phyloP scores from a whole-genome alignment of 352 stramenopile species.

The Pythium aristosporum region DNA sequence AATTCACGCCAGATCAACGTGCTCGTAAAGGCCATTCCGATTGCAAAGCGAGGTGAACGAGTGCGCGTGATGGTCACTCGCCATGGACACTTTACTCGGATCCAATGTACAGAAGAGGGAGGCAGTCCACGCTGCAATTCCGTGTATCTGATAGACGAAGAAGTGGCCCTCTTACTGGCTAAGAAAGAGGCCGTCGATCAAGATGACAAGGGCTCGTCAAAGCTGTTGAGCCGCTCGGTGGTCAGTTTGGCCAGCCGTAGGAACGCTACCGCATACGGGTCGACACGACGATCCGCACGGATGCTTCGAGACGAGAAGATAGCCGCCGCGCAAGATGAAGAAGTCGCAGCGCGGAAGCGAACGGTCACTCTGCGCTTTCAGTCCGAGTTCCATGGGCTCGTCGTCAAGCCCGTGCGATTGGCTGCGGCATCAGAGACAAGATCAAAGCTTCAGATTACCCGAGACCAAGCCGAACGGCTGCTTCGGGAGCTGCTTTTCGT shows the following conservation, averaged over 20 bases:
- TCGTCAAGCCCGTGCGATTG: constrained; percentile 38
- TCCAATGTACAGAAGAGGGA: constrained; percentile 36
- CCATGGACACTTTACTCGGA: constrained; percentile 52
- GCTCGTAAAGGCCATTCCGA: constrained; percentile 40
- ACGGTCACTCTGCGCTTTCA: constrained; percentile 41
- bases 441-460: constrained; percentile 22
- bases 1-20: constrained; percentile 54
- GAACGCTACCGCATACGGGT: neutral
- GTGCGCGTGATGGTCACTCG: constrained; percentile 53
- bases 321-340: neutral
- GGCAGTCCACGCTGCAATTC: constrained; percentile 41
- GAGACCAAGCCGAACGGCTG: constrained; percentile 45
- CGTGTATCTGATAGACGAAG: constrained; percentile 60
- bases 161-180: constrained; percentile 33
- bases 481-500: constrained; percentile 52
- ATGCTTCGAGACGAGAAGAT: neutral
- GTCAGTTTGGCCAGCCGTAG: too few relatives aligned
- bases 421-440: constrained; percentile 32
- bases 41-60: constrained; percentile 54
- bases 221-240: neutral
- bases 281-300: neutral
- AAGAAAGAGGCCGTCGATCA: constrained; percentile 19
- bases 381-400: constrained; percentile 42
- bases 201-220: constrained; percentile 2
- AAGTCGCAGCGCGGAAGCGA: constrained; percentile 3